Base-by-base conservation (phyloP, 2,329 filamentous ascomycete species). In the Penicillium sp. region DNA sequence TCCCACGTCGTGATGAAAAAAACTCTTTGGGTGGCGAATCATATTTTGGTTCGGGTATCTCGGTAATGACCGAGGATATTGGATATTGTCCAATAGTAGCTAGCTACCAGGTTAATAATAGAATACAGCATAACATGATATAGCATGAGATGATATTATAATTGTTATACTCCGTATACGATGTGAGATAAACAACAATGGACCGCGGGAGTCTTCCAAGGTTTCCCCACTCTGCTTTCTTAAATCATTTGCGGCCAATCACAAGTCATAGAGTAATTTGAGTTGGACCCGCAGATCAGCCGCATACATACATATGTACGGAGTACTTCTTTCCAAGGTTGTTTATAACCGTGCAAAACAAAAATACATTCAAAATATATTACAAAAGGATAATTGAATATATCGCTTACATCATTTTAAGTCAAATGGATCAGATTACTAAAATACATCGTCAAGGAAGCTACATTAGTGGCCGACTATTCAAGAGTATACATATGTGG, bases 221-320 rank as follows among this genome's bases (percentile, higher is more conserved):
- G 10, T 46, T 46, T 55, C 46, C 33, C 42, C 40, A 55, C 50
- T 48, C 25, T 19, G 13, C 19, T 56, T 60, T 56, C 50, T 65
- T 62, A 65, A 58, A 57, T 40, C 17, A 6, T 6, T 3, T 6
- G 41, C 9, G 13, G 2, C 64, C 64, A 66, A 66, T 64, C 56
- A 65, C 13, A 15, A 10, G 2, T 15, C 23, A 9, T 23, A 21
- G 4, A 33, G 10, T 12, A 46, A 52, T 45, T 54, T 40, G 41
- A 40, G 15, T 6, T 12, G 7, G 31, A 38, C 40, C 41, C 35
- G 13, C 15, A 35, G 19, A 47, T 48, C 45, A 48, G 45, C 45
- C 45, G 27, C 45, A 46, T 46, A 17, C 5, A 25, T 25, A 25
- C 25, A 6, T 25, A 25, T 6, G 6, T 25, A 25, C 6, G 6